Percentiles rank a stretch among this genome's conserved stretches.
These are phyloP conservation scores for Wickerhamiella infanticola DNA, from an alignment of 1,139 yeast genomes.

Conservation along the genomic window DNA sequence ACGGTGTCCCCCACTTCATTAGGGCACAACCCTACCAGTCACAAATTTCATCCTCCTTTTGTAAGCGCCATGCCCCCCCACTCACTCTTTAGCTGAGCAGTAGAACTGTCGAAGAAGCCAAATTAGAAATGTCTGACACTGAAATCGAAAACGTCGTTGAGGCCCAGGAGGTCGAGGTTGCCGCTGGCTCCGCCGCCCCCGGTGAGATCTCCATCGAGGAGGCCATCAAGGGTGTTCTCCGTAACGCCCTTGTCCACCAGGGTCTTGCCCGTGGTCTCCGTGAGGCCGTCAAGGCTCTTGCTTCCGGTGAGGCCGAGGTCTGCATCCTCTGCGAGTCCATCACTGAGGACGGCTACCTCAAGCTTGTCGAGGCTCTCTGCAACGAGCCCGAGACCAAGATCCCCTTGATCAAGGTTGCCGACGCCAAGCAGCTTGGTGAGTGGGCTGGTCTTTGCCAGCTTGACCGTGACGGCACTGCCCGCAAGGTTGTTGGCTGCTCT, in stretches of 20 bases:
- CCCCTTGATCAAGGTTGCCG: conserved; percentile 98
- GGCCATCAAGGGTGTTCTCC: conserved; percentile 94
- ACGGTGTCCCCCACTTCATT: not conserved
- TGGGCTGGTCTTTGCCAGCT: conserved; percentile 99
- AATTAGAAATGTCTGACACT: conserved; percentile 27
- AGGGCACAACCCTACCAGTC: conserved; percentile 1
- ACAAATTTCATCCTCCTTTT: not conserved
- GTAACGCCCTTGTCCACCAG: conserved; percentile 92
- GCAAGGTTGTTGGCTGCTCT: conserved; percentile 99
- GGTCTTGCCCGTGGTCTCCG: conserved; percentile 99
- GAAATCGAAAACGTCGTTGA: conserved; percentile 31
- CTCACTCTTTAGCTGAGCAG: conserved; percentile 16
- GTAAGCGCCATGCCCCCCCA: not conserved
- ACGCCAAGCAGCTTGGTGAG: conserved; percentile 99
- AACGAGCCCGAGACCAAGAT: conserved; percentile 94
- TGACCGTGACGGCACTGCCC: conserved; percentile 99
- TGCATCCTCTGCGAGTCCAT: conserved; percentile 97
- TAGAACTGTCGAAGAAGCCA: conserved; percentile 17
- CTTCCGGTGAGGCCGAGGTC: conserved; percentile 91
- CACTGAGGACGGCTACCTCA: conserved; percentile 92
- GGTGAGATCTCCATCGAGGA: conserved; percentile 94
- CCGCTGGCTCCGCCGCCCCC: conserved; percentile 55
- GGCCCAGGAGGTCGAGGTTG: conserved; percentile 71
- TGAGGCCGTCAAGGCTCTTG: conserved; percentile 97
- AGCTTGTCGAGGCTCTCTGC: conserved; percentile 97